Conservation (phyloP, 768 basidiomycete species). For the Lentinula sp. region DNA sequence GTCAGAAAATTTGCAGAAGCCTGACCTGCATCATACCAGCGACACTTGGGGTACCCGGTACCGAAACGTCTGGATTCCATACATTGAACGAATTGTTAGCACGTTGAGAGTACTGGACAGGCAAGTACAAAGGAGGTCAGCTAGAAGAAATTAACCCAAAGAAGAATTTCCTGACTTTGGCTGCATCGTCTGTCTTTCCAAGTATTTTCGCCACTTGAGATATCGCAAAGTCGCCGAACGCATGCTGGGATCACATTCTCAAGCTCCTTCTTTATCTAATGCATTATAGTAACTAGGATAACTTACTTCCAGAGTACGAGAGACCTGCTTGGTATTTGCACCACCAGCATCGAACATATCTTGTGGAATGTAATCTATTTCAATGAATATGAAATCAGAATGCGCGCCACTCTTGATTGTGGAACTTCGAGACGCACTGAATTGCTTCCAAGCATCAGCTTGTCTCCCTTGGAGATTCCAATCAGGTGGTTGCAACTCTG, state of each 20-base stretch:
- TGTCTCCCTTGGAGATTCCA: slow-evolving; percentile 63
- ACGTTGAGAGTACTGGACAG: slow-evolving; percentile 42
- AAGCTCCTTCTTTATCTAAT: too few relatives aligned
- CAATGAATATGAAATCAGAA: not conserved
- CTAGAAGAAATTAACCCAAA: not conserved
- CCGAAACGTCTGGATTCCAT: slow-evolving; percentile 54
- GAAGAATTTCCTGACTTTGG: slow-evolving; percentile 32
- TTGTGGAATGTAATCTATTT: slow-evolving; percentile 17
- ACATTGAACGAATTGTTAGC: slow-evolving; percentile 53
- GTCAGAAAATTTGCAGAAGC: not conserved
- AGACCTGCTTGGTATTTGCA: slow-evolving; percentile 57
- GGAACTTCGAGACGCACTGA: slow-evolving; percentile 28
- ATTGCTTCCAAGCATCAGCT: slow-evolving; percentile 48
- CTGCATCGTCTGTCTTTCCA: slow-evolving; percentile 40
- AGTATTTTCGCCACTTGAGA: slow-evolving; percentile 57
- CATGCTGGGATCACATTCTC: slow-evolving; percentile 30
- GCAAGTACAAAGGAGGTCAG: not conserved
- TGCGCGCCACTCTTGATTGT: too few relatives aligned
- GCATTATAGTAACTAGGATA: not conserved
- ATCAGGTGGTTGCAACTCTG: slow-evolving; percentile 49
- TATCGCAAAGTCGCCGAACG: slow-evolving; percentile 60
- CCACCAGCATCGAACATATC: slow-evolving; percentile 32
- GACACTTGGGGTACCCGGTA: slow-evolving; percentile 41
- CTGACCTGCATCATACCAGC: slow-evolving; percentile 58
- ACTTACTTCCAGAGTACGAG: slow-evolving; percentile 51